These are phyloP conservation scores for Tetrahymena thermophila DNA, from an alignment of 73 alveolate species.

Conservation along the genomic window DNA sequence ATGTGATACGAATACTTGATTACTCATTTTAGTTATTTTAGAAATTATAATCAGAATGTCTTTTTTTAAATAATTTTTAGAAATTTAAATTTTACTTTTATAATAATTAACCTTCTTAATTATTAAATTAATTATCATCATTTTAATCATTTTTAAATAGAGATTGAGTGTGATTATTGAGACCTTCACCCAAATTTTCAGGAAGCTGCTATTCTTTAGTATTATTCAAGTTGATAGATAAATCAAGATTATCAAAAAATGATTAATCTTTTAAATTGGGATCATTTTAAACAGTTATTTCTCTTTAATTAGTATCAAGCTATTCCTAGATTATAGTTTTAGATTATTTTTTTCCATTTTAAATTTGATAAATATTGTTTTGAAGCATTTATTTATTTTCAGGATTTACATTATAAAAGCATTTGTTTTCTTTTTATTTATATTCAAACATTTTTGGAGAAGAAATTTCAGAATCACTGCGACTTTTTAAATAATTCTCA, in stretches of 20 bases:
- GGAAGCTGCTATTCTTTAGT: neutral
- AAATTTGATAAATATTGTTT: neutral
- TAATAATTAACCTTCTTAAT: neutral
- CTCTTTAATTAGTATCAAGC: neutral
- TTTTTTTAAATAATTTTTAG: too few species aligned
- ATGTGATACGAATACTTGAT: neutral
- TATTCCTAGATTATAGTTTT: neutral
- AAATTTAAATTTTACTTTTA: too few species aligned
- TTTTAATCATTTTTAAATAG: too few species aligned
- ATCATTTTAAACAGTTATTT: too few species aligned
- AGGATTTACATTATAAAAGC: neutral
- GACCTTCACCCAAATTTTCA: neutral
- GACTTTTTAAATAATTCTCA: neutral
- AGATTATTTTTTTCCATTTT: neutral
- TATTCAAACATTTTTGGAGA: neutral
- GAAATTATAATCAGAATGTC: neutral
- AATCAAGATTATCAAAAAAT: neutral
- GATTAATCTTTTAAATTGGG: neutral
- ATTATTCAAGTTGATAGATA: neutral
- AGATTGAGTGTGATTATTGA: neutral
- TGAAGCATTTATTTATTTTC: neutral
- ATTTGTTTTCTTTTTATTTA: neutral
- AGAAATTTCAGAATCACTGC: neutral
- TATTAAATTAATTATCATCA: neutral
- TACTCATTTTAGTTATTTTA: neutral